Evolutionary conservation across 176 grass and related monocot genomes (phyloP).

Genomic region (Cymbopogon citratus): DNA sequence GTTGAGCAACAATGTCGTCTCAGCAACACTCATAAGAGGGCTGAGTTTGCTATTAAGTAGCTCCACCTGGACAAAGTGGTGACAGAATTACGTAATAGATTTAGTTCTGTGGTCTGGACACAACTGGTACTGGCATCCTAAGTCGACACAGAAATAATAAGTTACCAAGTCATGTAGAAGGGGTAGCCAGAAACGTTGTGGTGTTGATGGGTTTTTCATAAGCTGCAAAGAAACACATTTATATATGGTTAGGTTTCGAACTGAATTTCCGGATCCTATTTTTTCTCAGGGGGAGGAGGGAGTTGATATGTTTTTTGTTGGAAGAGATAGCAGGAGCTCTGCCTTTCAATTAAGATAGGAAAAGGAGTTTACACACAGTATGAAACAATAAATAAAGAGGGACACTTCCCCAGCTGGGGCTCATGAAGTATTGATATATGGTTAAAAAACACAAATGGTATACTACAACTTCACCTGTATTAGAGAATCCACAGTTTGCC

Average conservation of each 20-base stretch:
- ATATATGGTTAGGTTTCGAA: no score
- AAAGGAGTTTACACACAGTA: not conserved
- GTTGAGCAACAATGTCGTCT: slow-evolving; percentile 77
- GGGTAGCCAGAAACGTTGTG: slow-evolving; percentile 88
- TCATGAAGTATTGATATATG: not conserved
- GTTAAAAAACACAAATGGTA: not conserved
- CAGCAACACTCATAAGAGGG: slow-evolving; percentile 59
- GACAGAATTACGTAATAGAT: not conserved
- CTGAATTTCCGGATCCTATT: not conserved
- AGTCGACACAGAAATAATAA: slow-evolving; percentile 5
- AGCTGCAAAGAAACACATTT: slow-evolving; percentile 52
- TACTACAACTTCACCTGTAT: slow-evolving; percentile 54
- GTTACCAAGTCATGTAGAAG: slow-evolving; percentile 85
- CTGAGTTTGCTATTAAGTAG: slow-evolving; percentile 63
- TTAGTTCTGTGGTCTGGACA: not conserved
- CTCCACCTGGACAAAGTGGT: slow-evolving; percentile 43
- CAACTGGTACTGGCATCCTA: not conserved
- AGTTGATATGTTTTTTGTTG: not conserved
- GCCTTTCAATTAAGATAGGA: not conserved
- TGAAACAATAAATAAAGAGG: not conserved
- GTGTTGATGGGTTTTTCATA: slow-evolving; percentile 88
- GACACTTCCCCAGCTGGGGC: not conserved
- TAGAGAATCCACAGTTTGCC: slow-evolving; percentile 64
- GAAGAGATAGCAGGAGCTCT: not conserved
- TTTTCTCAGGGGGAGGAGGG: not conserved